phyloP scores from a whole-genome alignment of 2,329 filamentous ascomycete species.

The Talaromyces verruculosus region DNA sequence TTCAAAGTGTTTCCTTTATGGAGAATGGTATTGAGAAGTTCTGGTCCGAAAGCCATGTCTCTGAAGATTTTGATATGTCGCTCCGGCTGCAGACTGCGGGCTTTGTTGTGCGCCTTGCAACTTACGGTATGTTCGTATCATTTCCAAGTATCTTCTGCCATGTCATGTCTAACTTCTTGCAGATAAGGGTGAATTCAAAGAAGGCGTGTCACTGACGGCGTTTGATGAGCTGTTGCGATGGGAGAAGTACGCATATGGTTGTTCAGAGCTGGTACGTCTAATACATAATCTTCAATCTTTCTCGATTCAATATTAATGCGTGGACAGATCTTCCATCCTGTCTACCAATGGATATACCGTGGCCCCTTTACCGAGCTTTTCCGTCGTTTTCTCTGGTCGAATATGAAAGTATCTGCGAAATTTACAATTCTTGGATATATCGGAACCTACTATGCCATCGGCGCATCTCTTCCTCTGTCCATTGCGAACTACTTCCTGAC shows the following conservation, averaged over 20 bases:
- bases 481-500: slow-evolving; percentile 69
- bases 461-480: slow-evolving; percentile 64
- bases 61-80: slow-evolving; percentile 75
- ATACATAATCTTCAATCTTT: not conserved
- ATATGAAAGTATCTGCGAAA: slow-evolving; percentile 62
- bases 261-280: slow-evolving; percentile 63
- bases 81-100: slow-evolving; percentile 68
- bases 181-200: slow-evolving; percentile 68
- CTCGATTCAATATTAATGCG: not conserved
- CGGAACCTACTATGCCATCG: slow-evolving; percentile 71
- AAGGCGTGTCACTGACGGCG: slow-evolving; percentile 79
- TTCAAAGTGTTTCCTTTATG: slow-evolving; percentile 21
- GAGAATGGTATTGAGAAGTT: slow-evolving; percentile 63
- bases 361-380: slow-evolving; percentile 83
- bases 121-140: slow-evolving; percentile 47
- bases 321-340: slow-evolving; percentile 65
- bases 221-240: slow-evolving; percentile 63
- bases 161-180: not conserved
- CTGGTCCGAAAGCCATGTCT: slow-evolving; percentile 75
- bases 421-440: slow-evolving; percentile 71
- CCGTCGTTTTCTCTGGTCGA: slow-evolving; percentile 69
- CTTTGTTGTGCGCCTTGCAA: slow-evolving; percentile 66
- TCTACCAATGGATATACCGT: slow-evolving; percentile 70
- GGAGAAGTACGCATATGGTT: slow-evolving; percentile 65
- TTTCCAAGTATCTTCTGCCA: not conserved